Base-by-base conservation (phyloP, 1,284 basidiomycete species). In the Dichomitus squalens region DNA sequence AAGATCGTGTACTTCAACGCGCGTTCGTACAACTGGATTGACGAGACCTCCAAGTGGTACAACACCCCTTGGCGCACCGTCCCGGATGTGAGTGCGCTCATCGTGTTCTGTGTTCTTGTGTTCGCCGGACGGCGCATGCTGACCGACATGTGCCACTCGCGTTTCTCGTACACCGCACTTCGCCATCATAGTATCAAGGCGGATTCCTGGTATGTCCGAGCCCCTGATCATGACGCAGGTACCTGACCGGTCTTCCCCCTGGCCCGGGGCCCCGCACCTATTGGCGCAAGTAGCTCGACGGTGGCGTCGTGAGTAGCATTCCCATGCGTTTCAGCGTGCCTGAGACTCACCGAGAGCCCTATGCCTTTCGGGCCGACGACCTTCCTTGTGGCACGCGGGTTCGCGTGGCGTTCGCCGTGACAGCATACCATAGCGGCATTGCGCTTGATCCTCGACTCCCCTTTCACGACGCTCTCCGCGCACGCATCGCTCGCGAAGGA, bases 21-120 rank as follows among this genome's bases (percentile, higher is more conserved):
- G 27, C 76, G 80, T 18, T 78, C 79, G 1, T 77, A 85, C 44
- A 80, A 79, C 57, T 78, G 80, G 63, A 76, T 93, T 49, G 80
- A 84, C 61, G 76, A 83, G 65, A 80, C 82, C 18, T 84, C 80
- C 29, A 86, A 87, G 67, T 93, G 85, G 79, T 92, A 92, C 72
- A 87, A 90, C 47, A 93, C 90, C 0, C 82, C 86, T 27, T 94
- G 91, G 92, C 79, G 92, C 44, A 92, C 87, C 2, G 75, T 90
- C 52, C 91, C 92, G n/a, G 87, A 89, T 54, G 88, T 90, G 65
- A 68, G 85, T 78, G 23, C 25, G 23, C 39, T 38, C 52, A 56
- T 7, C 12, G 20, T 20, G 34, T 29, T 21, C 41, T 18, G 47
- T 29, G 29, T 31, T 11, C 11, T 31, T 11, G 29, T 11, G 29